Conservation (phyloP, 2,329 filamentous ascomycete species). For the Stagonosporopsis vannaccii region DNA sequence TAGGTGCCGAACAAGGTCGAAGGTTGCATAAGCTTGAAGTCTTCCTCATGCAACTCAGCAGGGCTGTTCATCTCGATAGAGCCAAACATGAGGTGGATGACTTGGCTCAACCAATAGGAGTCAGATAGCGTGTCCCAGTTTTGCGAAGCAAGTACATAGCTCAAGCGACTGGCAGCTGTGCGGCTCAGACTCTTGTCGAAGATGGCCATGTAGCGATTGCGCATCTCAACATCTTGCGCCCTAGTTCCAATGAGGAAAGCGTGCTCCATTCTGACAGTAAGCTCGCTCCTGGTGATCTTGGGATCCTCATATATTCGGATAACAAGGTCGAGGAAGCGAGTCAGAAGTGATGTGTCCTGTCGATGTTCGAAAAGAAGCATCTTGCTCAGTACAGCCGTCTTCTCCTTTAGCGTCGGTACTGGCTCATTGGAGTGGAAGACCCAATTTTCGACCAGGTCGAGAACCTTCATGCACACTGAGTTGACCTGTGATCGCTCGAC, state of each 20-base stretch:
- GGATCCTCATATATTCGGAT: conserved; percentile 98
- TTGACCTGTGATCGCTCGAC: conserved; percentile 94
- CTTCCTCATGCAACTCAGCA: conserved; percentile 80
- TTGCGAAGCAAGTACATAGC: conserved; percentile 87
- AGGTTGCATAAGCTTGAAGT: conserved; percentile 79
- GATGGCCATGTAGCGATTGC: conserved; percentile 94
- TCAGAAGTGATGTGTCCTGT: conserved; percentile 81
- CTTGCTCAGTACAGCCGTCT: conserved; percentile 98
- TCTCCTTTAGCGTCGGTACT: conserved; percentile 97
- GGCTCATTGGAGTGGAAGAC: conserved; percentile 94
- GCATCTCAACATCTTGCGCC: conserved; percentile 94
- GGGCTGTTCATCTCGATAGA: conserved; percentile 85
- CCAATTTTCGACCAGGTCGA: conserved; percentile 94
- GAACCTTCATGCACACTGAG: conserved; percentile 86
- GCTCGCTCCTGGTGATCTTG: conserved; percentile 91
- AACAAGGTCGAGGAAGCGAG: conserved; percentile 92
- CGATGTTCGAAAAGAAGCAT: conserved; percentile 96
- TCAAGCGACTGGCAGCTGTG: conserved; percentile 84
- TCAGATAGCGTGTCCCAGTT: conserved; percentile 97
- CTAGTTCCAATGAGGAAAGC: conserved; percentile 95
- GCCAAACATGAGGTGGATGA: conserved; percentile 89
- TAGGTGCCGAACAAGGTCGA: conserved; percentile 78
- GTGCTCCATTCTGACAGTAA: conserved; percentile 97
- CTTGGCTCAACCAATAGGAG: conserved; percentile 96
- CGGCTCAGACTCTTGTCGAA: conserved; percentile 96